Evolutionary conservation across 2,329 filamentous ascomycete genomes (phyloP), one percentile per base, ranked within the genome.

Genomic region (Apiospora aurea): DNA sequence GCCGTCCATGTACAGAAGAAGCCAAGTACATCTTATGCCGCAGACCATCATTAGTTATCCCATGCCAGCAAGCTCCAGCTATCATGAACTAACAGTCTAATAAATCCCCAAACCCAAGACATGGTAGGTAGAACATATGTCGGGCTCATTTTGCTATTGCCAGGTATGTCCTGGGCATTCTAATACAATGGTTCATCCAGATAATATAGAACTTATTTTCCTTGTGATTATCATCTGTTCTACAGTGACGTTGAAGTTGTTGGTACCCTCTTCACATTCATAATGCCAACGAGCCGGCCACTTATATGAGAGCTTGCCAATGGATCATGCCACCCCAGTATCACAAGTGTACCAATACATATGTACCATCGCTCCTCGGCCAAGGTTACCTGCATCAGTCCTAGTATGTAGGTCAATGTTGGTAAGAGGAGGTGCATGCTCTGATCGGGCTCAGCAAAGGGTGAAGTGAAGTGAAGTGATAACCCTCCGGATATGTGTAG

Each of bases 311-410:
- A 41, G 34, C 29, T 64, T 38, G 57, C 21, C 18, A 14, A 61
- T 29, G 53, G 13, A n/a, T 61, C 29, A 34, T 61, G 18, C 53
- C 53, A 38, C 21, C 53, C 38, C 29, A n/a, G 53, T 61, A 61
- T 61, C 53, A 61, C 53, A 61, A 61, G 29, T n/a, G 53, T 61
- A 61, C 38, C 53, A 61, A 61, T 13, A 41, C 57, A 41, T 18
- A 24, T 64, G 4, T 57, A 13, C 29, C 16, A n/a, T 34, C 53
- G 16, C 29, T 38, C 29, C 29, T 8, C 29, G 18, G 29, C 18
- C 21, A 41, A 64, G 57, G 57, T 34, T 41, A n/a, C 34, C 57
- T 34, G 57, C 57, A n/a, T 41, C 41, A 64, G 34, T 49, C 18
- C 18, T n/a, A 53, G 5, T 0, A 18, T 38, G 29, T 4, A 29